phyloP scores from a whole-genome alignment of 495 filamentous ascomycete genomes.

The Oidiodendron maius region DNA sequence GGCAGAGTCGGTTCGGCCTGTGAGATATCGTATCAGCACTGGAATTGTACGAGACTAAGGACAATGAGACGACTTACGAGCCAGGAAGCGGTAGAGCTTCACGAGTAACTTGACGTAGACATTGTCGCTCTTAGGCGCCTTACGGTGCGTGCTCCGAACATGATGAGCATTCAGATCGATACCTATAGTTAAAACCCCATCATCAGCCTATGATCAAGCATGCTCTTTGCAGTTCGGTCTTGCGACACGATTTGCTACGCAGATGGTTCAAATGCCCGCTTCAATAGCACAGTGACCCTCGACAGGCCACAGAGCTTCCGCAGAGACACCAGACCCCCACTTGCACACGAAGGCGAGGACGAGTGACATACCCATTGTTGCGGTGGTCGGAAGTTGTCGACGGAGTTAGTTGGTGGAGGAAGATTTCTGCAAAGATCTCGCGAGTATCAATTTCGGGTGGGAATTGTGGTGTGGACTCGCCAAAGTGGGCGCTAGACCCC shows the following conservation, averaged over 20 bases:
- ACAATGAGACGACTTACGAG: conserved; percentile 60
- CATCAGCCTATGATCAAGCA: conserved; percentile 50
- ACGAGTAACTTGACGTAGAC: conserved; percentile 95
- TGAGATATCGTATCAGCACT: not conserved
- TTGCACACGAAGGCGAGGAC: conserved; percentile 24
- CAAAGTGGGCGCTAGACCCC: not conserved
- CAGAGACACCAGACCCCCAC: conserved; percentile 17
- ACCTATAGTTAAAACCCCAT: conserved; percentile 41
- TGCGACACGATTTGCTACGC: conserved; percentile 22
- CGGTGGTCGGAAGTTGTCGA: conserved; percentile 18
- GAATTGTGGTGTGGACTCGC: conserved; percentile 1
- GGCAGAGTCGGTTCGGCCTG: conserved; percentile 88
- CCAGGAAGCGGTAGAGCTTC: conserved; percentile 98
- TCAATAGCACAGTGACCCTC: not conserved
- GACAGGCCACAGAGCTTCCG: conserved; percentile 7
- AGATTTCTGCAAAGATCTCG: not conserved
- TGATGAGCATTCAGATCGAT: conserved; percentile 77
- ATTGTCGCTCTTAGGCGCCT: conserved; percentile 97
- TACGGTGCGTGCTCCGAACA: conserved; percentile 80
- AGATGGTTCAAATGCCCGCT: conserved; percentile 11
- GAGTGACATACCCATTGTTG: conserved; percentile 26
- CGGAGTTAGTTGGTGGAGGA: conserved; percentile 9
- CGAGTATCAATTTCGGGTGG: not conserved
- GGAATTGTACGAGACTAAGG: not conserved
- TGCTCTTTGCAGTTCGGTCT: conserved; percentile 32